Evolutionary conservation across 2,329 filamentous ascomycete genomes (phyloP).

Genomic region (Colletotrichum sp.): DNA sequence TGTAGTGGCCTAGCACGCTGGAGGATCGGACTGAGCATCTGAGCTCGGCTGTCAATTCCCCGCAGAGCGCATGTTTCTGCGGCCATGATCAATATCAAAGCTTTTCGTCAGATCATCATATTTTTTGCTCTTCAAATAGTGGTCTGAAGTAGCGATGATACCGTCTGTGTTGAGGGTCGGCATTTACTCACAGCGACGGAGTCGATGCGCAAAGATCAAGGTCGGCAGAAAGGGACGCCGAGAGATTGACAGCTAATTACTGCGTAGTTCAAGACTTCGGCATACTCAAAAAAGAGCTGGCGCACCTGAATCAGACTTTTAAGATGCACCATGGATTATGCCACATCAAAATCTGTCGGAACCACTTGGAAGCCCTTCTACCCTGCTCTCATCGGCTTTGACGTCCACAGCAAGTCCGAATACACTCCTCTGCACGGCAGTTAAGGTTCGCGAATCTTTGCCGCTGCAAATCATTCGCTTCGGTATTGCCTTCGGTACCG

Average conservation of each 20-base stretch:
- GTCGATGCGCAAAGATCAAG: neutral
- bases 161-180: neutral
- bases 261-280: neutral
- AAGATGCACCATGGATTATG: neutral
- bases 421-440: fast-evolving
- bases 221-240: neutral
- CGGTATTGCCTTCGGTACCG: fast-evolving
- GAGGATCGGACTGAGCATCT: neutral
- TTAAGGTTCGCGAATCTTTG: neutral
- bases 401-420: neutral
- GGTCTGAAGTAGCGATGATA: neutral
- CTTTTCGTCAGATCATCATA: neutral
- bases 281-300: neutral
- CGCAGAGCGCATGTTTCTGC: neutral
- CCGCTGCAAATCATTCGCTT: neutral
- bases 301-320: neutral
- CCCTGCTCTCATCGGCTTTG: neutral
- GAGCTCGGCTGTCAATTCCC: neutral
- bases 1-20: neutral
- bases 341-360: neutral
- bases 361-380: neutral
- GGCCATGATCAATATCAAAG: neutral
- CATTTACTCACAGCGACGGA: neutral
- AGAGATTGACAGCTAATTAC: neutral
- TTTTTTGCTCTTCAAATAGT: neutral